Percentiles rank a stretch among this genome's conserved stretches.
These are phyloP conservation scores for Ormosia emarginata DNA, from an alignment of 306 rosid genomes.

Conservation along the genomic window DNA sequence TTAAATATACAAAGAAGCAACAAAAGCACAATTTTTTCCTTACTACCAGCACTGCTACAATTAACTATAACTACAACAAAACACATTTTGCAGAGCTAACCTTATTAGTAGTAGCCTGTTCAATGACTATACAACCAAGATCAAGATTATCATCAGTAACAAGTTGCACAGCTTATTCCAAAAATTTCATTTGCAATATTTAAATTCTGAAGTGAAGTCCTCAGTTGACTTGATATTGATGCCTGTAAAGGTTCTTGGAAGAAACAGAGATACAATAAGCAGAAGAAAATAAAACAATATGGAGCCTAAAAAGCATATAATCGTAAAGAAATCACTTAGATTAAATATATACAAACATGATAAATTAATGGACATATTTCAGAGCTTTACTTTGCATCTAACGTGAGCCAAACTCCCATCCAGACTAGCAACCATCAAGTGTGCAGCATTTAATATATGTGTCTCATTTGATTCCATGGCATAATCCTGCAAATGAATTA, in stretches of 20 bases:
- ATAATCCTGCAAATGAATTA: constrained; percentile 65
- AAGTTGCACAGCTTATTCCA: constrained; percentile 92
- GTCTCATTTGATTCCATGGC: constrained; percentile 98
- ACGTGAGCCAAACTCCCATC: constrained; percentile 98
- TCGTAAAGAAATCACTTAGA: background rate
- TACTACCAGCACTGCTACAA: background rate
- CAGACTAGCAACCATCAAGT: constrained; percentile 97
- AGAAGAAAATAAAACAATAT: background rate
- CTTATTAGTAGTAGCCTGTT: constrained; percentile 97
- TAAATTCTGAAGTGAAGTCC: constrained; percentile 76
- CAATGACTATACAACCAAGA: constrained; percentile 96
- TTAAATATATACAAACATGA: background rate
- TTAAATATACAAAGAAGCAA: background rate
- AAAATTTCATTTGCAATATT: constrained; percentile 59
- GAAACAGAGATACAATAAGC: constrained; percentile 13
- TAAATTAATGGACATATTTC: background rate
- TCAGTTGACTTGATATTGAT: constrained; percentile 77
- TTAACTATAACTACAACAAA: constrained; percentile 1
- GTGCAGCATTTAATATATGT: constrained; percentile 90
- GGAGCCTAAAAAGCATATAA: background rate
- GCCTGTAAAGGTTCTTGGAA: constrained; percentile 82
- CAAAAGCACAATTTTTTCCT: background rate
- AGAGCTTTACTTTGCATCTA: constrained; percentile 80
- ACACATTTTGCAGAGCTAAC: constrained; percentile 41
- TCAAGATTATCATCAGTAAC: constrained; percentile 97